Base-by-base conservation (phyloP, 345 rosid genomes). In the Microcos paniculata region DNA sequence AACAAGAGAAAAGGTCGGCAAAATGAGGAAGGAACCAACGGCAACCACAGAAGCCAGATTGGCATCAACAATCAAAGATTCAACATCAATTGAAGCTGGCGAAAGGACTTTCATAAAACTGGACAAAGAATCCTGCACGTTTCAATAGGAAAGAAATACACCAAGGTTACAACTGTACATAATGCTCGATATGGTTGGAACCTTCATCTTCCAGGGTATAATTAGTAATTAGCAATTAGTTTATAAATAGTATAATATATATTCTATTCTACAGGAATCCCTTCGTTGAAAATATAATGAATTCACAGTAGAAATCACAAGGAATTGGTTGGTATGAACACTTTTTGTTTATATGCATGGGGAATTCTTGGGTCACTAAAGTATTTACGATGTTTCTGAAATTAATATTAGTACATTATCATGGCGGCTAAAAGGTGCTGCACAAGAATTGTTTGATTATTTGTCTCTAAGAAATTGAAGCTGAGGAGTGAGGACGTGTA, bases 1-100 rank as follows among this genome's bases (percentile, higher is more conserved):
- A 95, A 90, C 85, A 75, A 83, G 79, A 83, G 93, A 78, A 90
- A 90, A 55, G 82, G 74, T 48, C 78, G 64, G 42, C 43, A 74
- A 79, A 83, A 77, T 61, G 51, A 70, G 46, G 80, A 75, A 9
- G 78, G 64, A 10, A 40, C 30, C 59, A 58, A 52, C 30, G 59
- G 68, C 52, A 80, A 45, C 69, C 71, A 68, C 19, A 79, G 84
- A 78, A 80, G 85, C 78, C 77, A 55, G 68, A 78, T 76, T 10
- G 62, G 84, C 76, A 55, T 76, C 78, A 74, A 43, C 80, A 70
- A 76, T 52, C 74, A 79, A 76, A 82, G 85, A 80, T 80, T 78
- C 19, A 40, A 70, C 33, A 19, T 56, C 71, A 81, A 79, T 13
- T 75, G 73, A 77, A 76, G 71, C 16, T 4, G 51, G 55, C 45